Evolutionary conservation across 768 basidiomycete species (phyloP), one percentile per base, ranked within the genome.

Genomic region (Mycena belliarum): DNA sequence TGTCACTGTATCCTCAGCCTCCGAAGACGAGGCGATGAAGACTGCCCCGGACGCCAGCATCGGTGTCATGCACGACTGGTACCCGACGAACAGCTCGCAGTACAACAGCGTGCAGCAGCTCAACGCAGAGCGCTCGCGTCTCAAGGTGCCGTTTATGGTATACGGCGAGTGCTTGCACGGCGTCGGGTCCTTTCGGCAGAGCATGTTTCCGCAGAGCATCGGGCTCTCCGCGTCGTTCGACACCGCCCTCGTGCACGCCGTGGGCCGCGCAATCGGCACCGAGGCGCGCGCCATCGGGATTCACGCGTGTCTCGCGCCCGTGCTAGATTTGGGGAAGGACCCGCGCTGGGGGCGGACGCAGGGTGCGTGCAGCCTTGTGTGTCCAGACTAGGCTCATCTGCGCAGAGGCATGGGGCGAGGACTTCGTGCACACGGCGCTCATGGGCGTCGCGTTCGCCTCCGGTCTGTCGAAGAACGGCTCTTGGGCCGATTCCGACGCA

Each of bases 291-390:
- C 61, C 14, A 66, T 69, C 42, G 68, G 68, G 6, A 64, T 69
- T 16, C 68, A 69, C 40, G 63, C 57, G 16, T 69, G 68, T 51
- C 52, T 69, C 8, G 52, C 64, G 33, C 68, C 68, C 5, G 68
- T 69, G n/a, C 59, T 69, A 5, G 68, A 69, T 64, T 44, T 69
- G 11, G 68, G 64, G n/a, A 69, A 69, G 51, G 68, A 69, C 11
- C 62, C 64, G 18, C 57, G 68, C 26, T 69, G 68, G 68, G 68
- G 68, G 2, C 24, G 67, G 16, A 66, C 66, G 6, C 67, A 68
- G 50, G 65, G 65, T 65, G 29, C 24, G 9, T 41, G 11, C 10
- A 2, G 15, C 43, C 35, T 15, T 43, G 21, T 35, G 24, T 14
- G 4, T 10, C 6, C 18, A 15, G 25, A 12, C n/a, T n/a, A 25